These are phyloP conservation scores for Pelargonium myrrhifolium DNA, from an alignment of 441 rosid genomes.

Conservation along the genomic window DNA sequence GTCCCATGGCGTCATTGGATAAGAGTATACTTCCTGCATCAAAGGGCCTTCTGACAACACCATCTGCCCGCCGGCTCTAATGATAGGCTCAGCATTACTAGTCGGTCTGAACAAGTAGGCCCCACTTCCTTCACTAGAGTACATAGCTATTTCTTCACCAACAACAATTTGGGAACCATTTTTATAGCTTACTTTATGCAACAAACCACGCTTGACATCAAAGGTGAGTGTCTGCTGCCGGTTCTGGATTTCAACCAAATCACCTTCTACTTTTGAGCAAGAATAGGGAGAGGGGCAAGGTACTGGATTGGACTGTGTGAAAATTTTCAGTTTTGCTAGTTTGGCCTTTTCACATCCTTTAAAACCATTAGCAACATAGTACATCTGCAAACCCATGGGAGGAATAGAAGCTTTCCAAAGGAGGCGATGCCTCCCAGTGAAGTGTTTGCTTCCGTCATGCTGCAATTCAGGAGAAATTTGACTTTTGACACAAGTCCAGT, in stretches of 20 bases:
- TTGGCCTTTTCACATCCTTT: constrained; percentile 76
- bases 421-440: constrained; percentile 80
- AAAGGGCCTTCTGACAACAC: constrained; percentile 63
- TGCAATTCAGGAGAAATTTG: constrained; percentile 88
- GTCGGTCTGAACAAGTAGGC: constrained; percentile 83
- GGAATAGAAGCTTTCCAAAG: constrained; percentile 91
- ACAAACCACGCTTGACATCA: constrained; percentile 51
- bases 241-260: constrained; percentile 53
- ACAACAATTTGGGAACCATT: constrained; percentile 45
- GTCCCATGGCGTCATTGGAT: constrained; percentile 63
- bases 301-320: constrained; percentile 39
- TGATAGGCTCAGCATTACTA: constrained; percentile 66
- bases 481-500: constrained; percentile 88
- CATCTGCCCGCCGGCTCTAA: constrained; percentile 49
- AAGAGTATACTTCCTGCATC: constrained; percentile 76
- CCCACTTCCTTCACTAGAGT: constrained; percentile 72
- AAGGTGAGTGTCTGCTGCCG: constrained; percentile 67
- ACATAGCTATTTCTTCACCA: constrained; percentile 73
- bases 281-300: constrained; percentile 68
- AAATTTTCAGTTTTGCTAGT: constrained; percentile 52
- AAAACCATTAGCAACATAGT: constrained; percentile 70
- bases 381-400: constrained; percentile 77
- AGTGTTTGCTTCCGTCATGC: constrained; percentile 58
- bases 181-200: constrained; percentile 45
- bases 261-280: constrained; percentile 58